Base-by-base conservation (phyloP, 192 early-diverging fungal species). In the Diversispora eburnea region DNA sequence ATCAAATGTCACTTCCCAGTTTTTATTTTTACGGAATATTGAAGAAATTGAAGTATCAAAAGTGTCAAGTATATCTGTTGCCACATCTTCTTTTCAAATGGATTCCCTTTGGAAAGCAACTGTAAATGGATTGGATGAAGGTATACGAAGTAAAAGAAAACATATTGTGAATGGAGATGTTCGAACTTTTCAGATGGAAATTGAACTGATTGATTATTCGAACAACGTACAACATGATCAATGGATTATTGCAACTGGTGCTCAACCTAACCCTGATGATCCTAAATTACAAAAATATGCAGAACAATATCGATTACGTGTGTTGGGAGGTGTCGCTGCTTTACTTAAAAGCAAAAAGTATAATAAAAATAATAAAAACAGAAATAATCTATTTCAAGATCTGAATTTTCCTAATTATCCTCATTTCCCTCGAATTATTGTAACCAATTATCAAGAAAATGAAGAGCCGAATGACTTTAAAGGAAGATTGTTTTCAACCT, bases 21-120 rank as follows among this genome's bases (percentile, higher is more conserved):
- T 70, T 45, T 70, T 70, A 20, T 70, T 70, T 39, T 41, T 70
- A 17, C 49, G 54, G 47, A 56, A 70, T 41, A 70, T 70, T 45
- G 67, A 70, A 56, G 20, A 17, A 70, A 42, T 70, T 41, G 67
- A 70, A 70, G 51, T 69, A 6, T 69, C 54, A 0, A n/a, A 70
- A 70, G 25, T 33, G 25, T 33, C 25, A 33, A 9, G 39, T 13
- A 70, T 70, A 55, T 13, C 51, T 3, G 49, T 6, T 9, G 25
- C 4, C 17, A 39, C 9, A 19, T 5, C 8, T 19, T 39, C 67
- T 39, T n/a, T 8, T 19, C 42, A 41, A 56, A n/a, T 43, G 20
- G 47, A 1, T 8, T 3, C 54, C 9, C 22, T 70, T 7, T 70
- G 52, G 51, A 70, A 45, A 70, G 67, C 67, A 10, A n/a, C 15